Evolutionary conservation across 1,284 basidiomycete genomes (phyloP).

Genomic region (Pulchroboletus neoregius): DNA sequence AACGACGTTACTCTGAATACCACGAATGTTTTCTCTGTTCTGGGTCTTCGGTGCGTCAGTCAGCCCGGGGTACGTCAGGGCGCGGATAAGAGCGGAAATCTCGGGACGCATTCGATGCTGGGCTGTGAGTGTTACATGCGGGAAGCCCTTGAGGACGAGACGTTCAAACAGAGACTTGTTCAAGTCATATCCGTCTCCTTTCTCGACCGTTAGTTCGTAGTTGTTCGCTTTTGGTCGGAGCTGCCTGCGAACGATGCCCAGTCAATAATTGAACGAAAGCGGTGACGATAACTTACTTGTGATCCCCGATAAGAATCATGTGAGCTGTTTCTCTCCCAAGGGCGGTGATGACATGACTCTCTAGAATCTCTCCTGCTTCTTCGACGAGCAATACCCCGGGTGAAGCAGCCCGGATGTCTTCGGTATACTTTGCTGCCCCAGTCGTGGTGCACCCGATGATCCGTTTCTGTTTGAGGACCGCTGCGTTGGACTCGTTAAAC

Average conservation of each 20-base stretch:
- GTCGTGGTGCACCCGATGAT: conserved; percentile 67
- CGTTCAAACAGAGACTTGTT: conserved; percentile 65
- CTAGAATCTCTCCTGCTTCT: conserved; percentile 67
- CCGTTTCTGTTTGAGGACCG: conserved; percentile 41
- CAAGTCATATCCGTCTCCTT: conserved; percentile 57
- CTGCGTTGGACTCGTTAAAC: conserved; percentile 35
- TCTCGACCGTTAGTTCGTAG: conserved; percentile 61
- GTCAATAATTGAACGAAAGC: neutral
- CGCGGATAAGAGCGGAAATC: conserved; percentile 56
- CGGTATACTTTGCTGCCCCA: conserved; percentile 55
- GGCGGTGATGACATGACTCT: conserved; percentile 60
- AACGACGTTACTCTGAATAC: conserved; percentile 53
- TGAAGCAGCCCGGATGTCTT: conserved; percentile 41
- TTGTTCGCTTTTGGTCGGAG: conserved; percentile 65
- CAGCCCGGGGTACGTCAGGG: conserved; percentile 62
- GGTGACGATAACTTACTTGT: conserved; percentile 45
- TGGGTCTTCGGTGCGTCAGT: conserved; percentile 48
- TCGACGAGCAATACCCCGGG: conserved; percentile 59
- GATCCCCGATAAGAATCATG: conserved; percentile 64
- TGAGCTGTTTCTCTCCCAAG: conserved; percentile 44
- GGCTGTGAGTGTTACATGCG: conserved; percentile 48
- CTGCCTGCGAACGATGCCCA: conserved; percentile 41
- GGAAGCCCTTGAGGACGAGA: conserved; percentile 55
- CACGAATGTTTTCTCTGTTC: conserved; percentile 48
- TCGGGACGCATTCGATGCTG: conserved; percentile 75